phyloP scores from a whole-genome alignment of 2,329 filamentous ascomycete genomes.

The Clathrospora elynae region DNA sequence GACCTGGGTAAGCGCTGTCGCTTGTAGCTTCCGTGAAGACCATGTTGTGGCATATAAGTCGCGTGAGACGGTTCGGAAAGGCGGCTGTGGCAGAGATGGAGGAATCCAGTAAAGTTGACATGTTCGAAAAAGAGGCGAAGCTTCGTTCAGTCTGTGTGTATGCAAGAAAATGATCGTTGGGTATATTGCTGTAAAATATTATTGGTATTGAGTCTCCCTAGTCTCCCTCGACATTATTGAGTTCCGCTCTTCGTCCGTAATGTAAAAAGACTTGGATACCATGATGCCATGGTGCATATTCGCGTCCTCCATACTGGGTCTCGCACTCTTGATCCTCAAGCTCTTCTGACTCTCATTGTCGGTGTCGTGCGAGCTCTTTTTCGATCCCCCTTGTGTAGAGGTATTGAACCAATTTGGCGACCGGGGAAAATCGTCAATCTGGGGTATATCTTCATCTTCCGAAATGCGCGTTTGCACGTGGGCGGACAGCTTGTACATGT shows the following conservation, averaged over 20 bases:
- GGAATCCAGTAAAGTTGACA: no score
- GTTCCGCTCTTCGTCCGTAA: constrained; percentile 36
- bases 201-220: constrained; percentile 13
- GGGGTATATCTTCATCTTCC: constrained; percentile 15
- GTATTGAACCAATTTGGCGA: constrained; percentile 23
- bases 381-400: constrained; percentile 14
- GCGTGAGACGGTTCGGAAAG: no score
- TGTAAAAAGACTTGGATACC: constrained; percentile 40
- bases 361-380: constrained; percentile 15
- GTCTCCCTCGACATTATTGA: constrained; percentile 5
- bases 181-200: not conserved
- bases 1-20: no score
- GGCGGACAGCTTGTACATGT: constrained; percentile 29
- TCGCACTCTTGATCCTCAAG: constrained; percentile 25
- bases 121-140: not conserved
- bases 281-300: constrained; percentile 32
- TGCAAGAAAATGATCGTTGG: not conserved
- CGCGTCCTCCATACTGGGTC: constrained; percentile 29
- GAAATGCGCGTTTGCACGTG: constrained; percentile 24
- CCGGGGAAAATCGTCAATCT: constrained; percentile 1
- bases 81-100: no score
- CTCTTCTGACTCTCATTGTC: constrained; percentile 35
- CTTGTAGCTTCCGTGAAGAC: no score
- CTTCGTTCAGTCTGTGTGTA: not conserved
- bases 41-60: no score